Evolutionary conservation across 164 flowering plant species (phyloP), one percentile per base, ranked within the genome.

Genomic region (Tetrastigma voinierianum): DNA sequence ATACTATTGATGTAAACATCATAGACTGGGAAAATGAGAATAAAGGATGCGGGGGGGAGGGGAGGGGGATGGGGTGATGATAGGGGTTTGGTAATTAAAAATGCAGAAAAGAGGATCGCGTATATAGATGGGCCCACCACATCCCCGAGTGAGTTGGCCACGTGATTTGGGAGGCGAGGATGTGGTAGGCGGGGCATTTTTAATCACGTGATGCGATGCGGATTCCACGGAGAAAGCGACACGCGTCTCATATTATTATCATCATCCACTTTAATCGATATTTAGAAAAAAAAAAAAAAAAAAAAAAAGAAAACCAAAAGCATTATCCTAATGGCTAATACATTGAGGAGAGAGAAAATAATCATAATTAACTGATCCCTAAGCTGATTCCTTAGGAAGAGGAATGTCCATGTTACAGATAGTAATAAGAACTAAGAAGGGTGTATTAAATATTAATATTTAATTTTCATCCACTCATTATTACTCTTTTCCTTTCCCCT

Each of bases 291-390:
- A 1, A 32, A 23, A 54, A 43, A 66, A 57, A 3, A 56, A 49
- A 44, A 17, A 20, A 1, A 11, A 55, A 3, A 48, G 15, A 45
- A 46, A 55, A 12, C 18, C 32, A 3, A 64, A 57, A 46, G 64
- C 57, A 48, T 57, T 65, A 59, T 54, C 51, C 16, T 47, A 52
- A 65, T 23, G 25, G 61, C 46, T 53, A n/a, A n/a, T n/a, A n/a
- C n/a, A n/a, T n/a, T n/a, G n/a, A n/a, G 57, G 13, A 64, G 40
- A 32, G 57, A 13, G 61, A 54, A 51, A 57, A 69, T 65, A 69
- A 72, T 44, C 10, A 65, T 84, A 57, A 74, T 88, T 84, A 82
- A 84, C 90, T 70, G 90, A 88, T 88, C 93, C 93, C 93, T 75
- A 88, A 81, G 59, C 70, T 70, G 93, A 88, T 88, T 70, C 85